Base-by-base conservation (phyloP, 2,329 filamentous ascomycete genomes). In the Colletotrichum tanaceti region DNA sequence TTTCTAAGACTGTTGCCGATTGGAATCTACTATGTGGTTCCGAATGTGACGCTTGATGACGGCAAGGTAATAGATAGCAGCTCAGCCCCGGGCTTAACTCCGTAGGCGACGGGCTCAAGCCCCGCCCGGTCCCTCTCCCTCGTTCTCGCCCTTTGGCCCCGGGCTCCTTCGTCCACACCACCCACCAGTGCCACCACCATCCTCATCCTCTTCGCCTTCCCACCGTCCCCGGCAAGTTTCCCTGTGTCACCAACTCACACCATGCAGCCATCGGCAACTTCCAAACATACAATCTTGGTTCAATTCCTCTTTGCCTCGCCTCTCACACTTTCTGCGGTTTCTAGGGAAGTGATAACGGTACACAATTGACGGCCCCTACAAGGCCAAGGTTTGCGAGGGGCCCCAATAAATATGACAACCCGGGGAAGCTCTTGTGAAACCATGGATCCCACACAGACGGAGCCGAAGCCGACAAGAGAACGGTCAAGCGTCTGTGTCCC, bases 191-290 rank as follows among this genome's bases (percentile, higher is more conserved):
- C 41, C 35, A 20, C 43, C 28, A 4, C 24, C 24, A 24, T 4
- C 24, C 28, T 14, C 24, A 10, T 24, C 22, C 53, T 16, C 24
- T 9, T 38, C 10, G 38, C 16, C 14, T 20, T 9, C 39, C 58
- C 50, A 10, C 28, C 63, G 9, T 14, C 58, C 64, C 60, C 59
- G 38, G 59, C 32, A 44, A 63, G 59, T 58, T 67, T 50, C 44
- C 64, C n/a, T 54, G 47, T 54, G 58, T 54, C n/a, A 22, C 46
- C 44, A 28, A n/a, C 44, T 24, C 57, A 59, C 57, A 46, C 20
- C 32, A 59, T 39, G 57, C 43, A 47, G 43, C 39, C 35, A 32
- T 38, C 32, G 43, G 43, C 57, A 59, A 47, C 55, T 50, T 35
- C 50, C 5, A 28, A 57, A n/a, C 16, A 44, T 39, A 50, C 9